Conservation (phyloP, 306 rosid genomes). For the Begonia loranthoides region DNA sequence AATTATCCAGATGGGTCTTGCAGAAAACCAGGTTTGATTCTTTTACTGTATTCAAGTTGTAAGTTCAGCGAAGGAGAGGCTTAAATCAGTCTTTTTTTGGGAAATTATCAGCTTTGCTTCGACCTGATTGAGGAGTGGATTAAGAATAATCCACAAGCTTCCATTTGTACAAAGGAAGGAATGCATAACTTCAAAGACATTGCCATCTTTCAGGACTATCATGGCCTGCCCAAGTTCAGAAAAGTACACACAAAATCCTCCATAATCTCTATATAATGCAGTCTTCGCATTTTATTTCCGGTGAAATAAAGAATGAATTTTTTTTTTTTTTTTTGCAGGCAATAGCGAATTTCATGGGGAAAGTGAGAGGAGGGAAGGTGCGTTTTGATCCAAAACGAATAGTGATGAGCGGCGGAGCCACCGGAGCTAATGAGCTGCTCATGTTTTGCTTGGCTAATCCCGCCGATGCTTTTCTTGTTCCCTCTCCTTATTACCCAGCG, state of each 20-base stretch:
- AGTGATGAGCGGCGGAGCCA: slow-evolving; percentile 91
- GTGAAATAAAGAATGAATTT: not conserved
- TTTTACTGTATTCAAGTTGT: not conserved
- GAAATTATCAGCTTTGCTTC: slow-evolving; percentile 33
- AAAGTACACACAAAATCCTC: slow-evolving; percentile 23
- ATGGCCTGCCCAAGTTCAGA: slow-evolving; percentile 63
- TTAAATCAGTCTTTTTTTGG: too few species aligned
- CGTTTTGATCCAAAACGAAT: slow-evolving; percentile 55
- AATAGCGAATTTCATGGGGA: slow-evolving; percentile 74
- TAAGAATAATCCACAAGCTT: slow-evolving; percentile 51
- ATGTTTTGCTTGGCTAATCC: slow-evolving; percentile 84
- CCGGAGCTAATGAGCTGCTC: slow-evolving; percentile 74
- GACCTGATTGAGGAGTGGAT: slow-evolving; percentile 66
- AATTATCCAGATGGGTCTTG: slow-evolving; percentile 91
- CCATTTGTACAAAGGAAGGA: slow-evolving; percentile 72
- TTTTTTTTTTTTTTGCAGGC: slow-evolving; percentile 26
- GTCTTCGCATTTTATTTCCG: not conserved
- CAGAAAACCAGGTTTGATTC: slow-evolving; percentile 69
- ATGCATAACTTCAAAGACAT: slow-evolving; percentile 39
- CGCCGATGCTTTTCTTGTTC: slow-evolving; percentile 80
- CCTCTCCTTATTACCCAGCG: slow-evolving; percentile 92
- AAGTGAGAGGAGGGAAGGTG: slow-evolving; percentile 68
- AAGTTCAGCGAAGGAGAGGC: too few species aligned
- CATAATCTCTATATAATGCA: not conserved
- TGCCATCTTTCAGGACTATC: slow-evolving; percentile 77